Evolutionary conservation across 177 flowering plant genomes (phyloP), one percentile per base, ranked within the genome.

Genomic region (Vitis hybrid): DNA sequence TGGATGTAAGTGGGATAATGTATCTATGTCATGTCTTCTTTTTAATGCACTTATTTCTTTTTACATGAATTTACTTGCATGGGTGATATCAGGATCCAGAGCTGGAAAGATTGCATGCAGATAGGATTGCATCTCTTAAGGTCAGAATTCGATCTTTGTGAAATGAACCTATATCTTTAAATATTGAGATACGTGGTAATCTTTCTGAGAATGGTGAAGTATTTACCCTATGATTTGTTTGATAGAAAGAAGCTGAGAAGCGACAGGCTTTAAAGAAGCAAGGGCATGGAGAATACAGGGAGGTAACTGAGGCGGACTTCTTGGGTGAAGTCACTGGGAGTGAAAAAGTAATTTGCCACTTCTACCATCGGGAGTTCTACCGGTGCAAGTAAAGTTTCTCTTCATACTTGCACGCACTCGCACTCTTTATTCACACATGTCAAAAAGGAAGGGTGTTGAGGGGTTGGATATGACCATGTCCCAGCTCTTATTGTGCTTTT

Each of bases 281-380:
- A 78, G 97, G 99, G 21, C 98, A 95, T 88, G 99, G 99, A 32
- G 99, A 95, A 71, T 95, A 90, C 78, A 82, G 96, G 69, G 98
- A 91, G 78, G 71, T 93, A 70, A 85, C 84, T 51, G 99, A 95
- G 78, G 99, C 91, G 32, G 99, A 93, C 66, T 95, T 95, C 78
- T 79, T 93, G 79, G 91, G 90, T 64, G 99, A 95, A 87, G 99
- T 95, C 54, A 93, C 98, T 64, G 84, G 87, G 40, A 90, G 82
- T 69, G 97, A 89, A 71, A 88, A 85, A 75, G 96, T 83, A 63
- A 82, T 95, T 52, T 95, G 99, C 76, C 98, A 95, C 82, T 95
- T 95, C 79, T 91, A 93, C 83, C 99, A 95, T 72, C 83, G 77
- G 70, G 99, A 91, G 73, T 95, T 95, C 77, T 95, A 95, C 69